Conservation (phyloP, 345 rosid genomes). For the Eucalyptus polybractea region DNA sequence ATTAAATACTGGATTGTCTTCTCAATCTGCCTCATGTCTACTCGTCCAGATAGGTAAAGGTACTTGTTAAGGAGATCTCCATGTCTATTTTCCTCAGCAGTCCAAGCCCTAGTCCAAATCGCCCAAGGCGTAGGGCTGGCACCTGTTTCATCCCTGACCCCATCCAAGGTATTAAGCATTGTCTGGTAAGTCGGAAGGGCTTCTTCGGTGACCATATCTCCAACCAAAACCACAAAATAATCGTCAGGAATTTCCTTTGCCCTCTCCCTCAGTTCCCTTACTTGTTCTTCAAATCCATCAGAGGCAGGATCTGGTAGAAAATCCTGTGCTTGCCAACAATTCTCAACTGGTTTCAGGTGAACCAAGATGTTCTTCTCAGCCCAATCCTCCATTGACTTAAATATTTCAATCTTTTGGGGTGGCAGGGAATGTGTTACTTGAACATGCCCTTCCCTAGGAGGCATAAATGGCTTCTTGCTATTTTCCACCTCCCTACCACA, state of each 20-base stretch:
- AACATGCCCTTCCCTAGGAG: slow-evolving; percentile 69
- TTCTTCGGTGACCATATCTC: slow-evolving; percentile 86
- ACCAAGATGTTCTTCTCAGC: slow-evolving; percentile 60
- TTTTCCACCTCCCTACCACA: slow-evolving; percentile 56
- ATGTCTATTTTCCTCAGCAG: slow-evolving; percentile 71
- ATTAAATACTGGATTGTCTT: slow-evolving; percentile 63
- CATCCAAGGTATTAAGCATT: slow-evolving; percentile 70
- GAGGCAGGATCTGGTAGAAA: slow-evolving; percentile 82
- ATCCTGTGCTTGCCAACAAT: slow-evolving; percentile 93
- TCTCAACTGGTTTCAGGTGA: slow-evolving; percentile 80
- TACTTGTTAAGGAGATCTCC: slow-evolving; percentile 69
- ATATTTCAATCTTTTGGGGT: slow-evolving; percentile 81
- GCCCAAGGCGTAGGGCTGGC: slow-evolving; percentile 80
- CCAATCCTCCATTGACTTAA: slow-evolving; percentile 81
- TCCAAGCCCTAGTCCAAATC: slow-evolving; percentile 63
- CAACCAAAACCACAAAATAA: slow-evolving; percentile 71
- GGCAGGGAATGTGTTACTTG: slow-evolving; percentile 93
- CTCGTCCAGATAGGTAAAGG: slow-evolving; percentile 61
- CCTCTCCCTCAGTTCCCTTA: slow-evolving; percentile 67
- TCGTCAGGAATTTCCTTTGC: slow-evolving; percentile 82
- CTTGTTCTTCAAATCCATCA: slow-evolving; percentile 76
- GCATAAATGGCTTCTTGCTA: slow-evolving; percentile 64
- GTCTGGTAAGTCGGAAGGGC: slow-evolving; percentile 84
- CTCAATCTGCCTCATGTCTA: slow-evolving; percentile 62
- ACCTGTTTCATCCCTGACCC: slow-evolving; percentile 72